Percentiles rank a stretch among this genome's conserved stretches.
These are phyloP conservation scores for Ceratobasidium sp. DNA, from an alignment of 1,284 basidiomycete species.

Conservation along the genomic window DNA sequence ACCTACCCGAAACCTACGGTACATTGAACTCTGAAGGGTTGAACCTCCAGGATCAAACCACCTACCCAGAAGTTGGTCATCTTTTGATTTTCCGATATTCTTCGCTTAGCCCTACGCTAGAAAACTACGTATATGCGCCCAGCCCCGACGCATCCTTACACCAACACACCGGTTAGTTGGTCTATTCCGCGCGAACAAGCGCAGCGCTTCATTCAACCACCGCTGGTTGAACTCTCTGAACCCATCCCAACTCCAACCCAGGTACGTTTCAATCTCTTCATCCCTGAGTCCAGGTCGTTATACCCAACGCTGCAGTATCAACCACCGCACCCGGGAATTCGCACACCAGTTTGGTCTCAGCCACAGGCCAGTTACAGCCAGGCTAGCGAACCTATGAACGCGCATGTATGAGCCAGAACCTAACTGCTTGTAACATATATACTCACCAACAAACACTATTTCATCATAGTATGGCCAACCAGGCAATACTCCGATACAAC, in stretches of 20 bases:
- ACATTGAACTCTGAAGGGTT: not conserved
- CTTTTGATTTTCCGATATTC: not conserved
- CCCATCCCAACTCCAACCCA: too few relatives aligned
- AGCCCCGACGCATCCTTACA: not conserved
- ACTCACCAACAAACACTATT: not conserved
- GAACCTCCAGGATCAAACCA: not conserved
- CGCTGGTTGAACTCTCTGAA: too few relatives aligned
- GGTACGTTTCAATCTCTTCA: not conserved
- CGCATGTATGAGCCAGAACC: not conserved
- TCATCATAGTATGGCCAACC: not conserved
- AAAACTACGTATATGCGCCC: slow-evolving; percentile 1
- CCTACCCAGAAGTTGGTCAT: not conserved
- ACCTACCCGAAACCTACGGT: not conserved
- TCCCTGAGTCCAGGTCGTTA: not conserved
- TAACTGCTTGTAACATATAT: not conserved
- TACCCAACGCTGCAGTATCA: too few relatives aligned
- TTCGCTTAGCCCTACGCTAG: not conserved
- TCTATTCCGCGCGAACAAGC: not conserved
- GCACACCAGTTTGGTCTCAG: not conserved
- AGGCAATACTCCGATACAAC: not conserved
- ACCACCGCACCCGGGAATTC: too few relatives aligned
- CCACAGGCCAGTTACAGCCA: not conserved
- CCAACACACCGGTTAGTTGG: not conserved
- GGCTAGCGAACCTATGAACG: not conserved
- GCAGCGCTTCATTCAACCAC: not conserved